Evolutionary conservation across 2,329 filamentous ascomycete species (phyloP).

Genomic region (Aspergillus candidus): DNA sequence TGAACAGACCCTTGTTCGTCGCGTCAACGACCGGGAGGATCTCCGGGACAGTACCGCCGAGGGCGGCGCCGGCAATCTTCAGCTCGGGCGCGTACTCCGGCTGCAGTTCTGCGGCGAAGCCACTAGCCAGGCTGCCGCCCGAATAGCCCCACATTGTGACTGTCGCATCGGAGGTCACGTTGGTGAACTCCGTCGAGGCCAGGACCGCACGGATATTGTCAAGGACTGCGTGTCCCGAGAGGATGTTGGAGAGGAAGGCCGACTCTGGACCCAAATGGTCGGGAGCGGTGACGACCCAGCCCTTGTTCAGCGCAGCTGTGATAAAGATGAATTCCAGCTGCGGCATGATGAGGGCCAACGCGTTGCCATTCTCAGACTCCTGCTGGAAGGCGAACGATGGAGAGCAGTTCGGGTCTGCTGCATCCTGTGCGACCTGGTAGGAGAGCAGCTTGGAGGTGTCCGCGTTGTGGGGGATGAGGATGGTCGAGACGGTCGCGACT

Average conservation of each 20-base stretch:
- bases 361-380: conserved; percentile 36
- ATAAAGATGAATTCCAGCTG: conserved; percentile 31
- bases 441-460: conserved; percentile 34
- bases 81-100: conserved; percentile 14
- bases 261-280: conserved; percentile 44
- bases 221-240: conserved; percentile 41
- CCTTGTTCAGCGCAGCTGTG: conserved; percentile 33
- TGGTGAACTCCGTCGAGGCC: conserved; percentile 20
- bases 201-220: conserved; percentile 41
- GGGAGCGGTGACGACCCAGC: conserved; percentile 45
- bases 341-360: conserved; percentile 26
- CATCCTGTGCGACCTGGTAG: conserved; percentile 36
- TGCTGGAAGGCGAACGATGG: conserved; percentile 27
- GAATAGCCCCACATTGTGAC: conserved; percentile 52
- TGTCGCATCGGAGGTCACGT: conserved; percentile 26
- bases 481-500: conserved; percentile 35
- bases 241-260: conserved; percentile 38
- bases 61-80: conserved; percentile 42
- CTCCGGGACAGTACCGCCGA: conserved; percentile 46
- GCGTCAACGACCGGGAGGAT: conserved; percentile 31
- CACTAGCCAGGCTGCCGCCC: conserved; percentile 43
- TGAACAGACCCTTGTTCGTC: conserved; percentile 26
- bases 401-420: conserved; percentile 20
- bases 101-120: conserved; percentile 14
- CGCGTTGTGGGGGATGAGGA: conserved; percentile 33